These are phyloP conservation scores for Halocafeteria seosinensis DNA, from an alignment of 108 stramenopile genomes.

Conservation along the genomic window DNA sequence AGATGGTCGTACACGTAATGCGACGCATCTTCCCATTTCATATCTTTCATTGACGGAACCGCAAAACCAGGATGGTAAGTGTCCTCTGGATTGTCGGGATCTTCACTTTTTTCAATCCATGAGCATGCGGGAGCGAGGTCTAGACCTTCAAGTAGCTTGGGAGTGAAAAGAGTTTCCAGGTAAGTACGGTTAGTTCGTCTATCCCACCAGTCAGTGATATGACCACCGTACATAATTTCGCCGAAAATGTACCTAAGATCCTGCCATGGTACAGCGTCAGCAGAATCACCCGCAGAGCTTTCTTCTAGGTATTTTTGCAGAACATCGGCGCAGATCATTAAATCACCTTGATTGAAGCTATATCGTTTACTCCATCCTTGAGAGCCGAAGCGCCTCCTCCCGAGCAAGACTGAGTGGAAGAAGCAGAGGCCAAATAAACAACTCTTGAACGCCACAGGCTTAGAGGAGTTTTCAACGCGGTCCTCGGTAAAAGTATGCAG, in stretches of 20 bases:
- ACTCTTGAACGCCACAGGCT: conserved; percentile 18
- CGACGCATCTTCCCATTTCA: conserved; percentile 1
- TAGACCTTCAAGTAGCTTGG: conserved; percentile 18
- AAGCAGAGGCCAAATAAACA: conserved; percentile 40
- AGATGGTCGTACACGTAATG: conserved; percentile 20
- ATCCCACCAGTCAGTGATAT: conserved; percentile 45
- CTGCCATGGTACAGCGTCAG: conserved; percentile 35
- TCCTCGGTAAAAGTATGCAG: conserved; percentile 34
- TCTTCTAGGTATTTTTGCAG: conserved; percentile 31
- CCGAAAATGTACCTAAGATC: conserved; percentile 48
- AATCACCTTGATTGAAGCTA: conserved; percentile 36
- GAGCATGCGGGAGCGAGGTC: conserved; percentile 4
- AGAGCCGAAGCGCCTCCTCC: conserved; percentile 33
- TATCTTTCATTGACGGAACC: background rate
- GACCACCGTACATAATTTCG: conserved; percentile 53
- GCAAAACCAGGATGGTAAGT: background rate
- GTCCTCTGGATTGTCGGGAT: background rate
- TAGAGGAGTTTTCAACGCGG: background rate
- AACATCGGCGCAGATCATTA: conserved; percentile 38
- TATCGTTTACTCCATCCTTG: conserved; percentile 38
- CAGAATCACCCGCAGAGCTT: background rate
- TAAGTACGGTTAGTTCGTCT: conserved; percentile 29
- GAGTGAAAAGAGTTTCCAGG: conserved; percentile 24
- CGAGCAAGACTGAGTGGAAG: conserved; percentile 43
- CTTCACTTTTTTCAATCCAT: background rate